Percentiles rank a stretch among this genome's conserved stretches.
These are phyloP conservation scores for Boletus sp. DNA, from an alignment of 768 basidiomycete species.

Conservation along the genomic window DNA sequence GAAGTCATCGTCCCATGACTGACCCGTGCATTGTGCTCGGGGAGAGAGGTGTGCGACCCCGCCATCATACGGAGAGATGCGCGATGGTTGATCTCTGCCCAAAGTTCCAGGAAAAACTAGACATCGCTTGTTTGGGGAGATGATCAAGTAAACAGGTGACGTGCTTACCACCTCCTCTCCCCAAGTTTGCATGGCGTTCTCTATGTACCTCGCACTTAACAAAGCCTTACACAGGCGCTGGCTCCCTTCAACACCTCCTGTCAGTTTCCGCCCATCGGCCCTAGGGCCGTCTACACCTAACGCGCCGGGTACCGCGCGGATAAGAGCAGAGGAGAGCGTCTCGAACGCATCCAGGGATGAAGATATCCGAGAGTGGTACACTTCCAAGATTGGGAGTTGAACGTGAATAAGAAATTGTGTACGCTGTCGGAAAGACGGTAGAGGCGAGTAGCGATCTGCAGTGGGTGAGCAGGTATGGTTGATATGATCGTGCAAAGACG, in stretches of 20 bases:
- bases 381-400: conserved; percentile 80
- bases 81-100: conserved; percentile 69
- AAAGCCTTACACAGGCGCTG: conserved; percentile 83
- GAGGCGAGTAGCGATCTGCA: conserved; percentile 84
- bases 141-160: not conserved
- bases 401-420: conserved; percentile 80
- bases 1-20: conserved; percentile 33
- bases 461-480: not conserved
- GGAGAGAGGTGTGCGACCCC: conserved; percentile 47
- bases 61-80: conserved; percentile 55
- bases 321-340: conserved; percentile 79
- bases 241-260: conserved; percentile 80
- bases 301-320: conserved; percentile 90
- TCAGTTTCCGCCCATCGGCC: conserved; percentile 59
- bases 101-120: conserved; percentile 91
- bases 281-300: conserved; percentile 50
- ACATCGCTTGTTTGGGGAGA: conserved; percentile 2
- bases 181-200: conserved; percentile 71
- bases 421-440: conserved; percentile 75
- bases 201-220: conserved; percentile 74
- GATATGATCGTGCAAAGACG: conserved; percentile 11
- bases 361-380: conserved; percentile 73
- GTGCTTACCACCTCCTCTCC: conserved; percentile 80
- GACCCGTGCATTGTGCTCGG: conserved; percentile 34
- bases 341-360: conserved; percentile 93